A percentile compares a stretch with the other conserved stretches of the same genome.
These are phyloP conservation scores for Xenoacremonium recifei DNA, from an alignment of 2,329 filamentous ascomycete species.

Conservation along the genomic window DNA sequence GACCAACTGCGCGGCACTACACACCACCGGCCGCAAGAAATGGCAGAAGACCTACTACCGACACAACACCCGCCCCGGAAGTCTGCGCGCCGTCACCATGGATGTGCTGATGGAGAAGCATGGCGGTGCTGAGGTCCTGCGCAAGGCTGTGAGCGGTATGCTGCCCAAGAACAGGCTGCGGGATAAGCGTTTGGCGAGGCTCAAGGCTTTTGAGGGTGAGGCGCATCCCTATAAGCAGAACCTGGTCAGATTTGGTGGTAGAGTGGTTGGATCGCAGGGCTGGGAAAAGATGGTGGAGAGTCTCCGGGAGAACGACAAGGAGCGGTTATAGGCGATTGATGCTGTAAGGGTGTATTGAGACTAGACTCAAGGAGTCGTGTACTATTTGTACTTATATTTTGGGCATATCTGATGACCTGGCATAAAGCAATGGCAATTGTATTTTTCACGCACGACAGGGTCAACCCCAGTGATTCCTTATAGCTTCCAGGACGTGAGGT, in stretches of 20 bases:
- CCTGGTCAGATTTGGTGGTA: conserved; percentile 68
- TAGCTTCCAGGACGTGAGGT: no score
- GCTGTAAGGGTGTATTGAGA: conserved; percentile 8
- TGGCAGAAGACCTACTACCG: conserved; percentile 95
- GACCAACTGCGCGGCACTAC: conserved; percentile 80
- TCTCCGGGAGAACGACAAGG: conserved; percentile 47
- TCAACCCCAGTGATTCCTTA: no score
- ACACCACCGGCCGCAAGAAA: conserved; percentile 88
- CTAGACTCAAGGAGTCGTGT: conserved; percentile 25
- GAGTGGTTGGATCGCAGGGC: conserved; percentile 50
- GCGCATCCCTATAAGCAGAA: conserved; percentile 92
- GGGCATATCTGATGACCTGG: conserved; percentile 27
- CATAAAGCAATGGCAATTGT: conserved; percentile 21
- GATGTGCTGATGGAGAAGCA: conserved; percentile 91
- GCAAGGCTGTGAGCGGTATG: conserved; percentile 94
- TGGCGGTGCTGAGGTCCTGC: conserved; percentile 86
- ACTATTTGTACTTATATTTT: conserved; percentile 32
- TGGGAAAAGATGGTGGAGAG: conserved; percentile 52
- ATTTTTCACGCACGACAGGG: conserved; percentile 2
- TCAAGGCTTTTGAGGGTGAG: conserved; percentile 95
- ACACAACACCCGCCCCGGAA: conserved; percentile 87
- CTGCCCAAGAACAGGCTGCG: conserved; percentile 92
- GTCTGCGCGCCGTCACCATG: conserved; percentile 87
- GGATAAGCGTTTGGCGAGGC: conserved; percentile 79
- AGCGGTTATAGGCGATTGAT: conserved; percentile 45